A percentile compares a stretch with the other conserved stretches of the same genome.
Evolutionary conservation across 345 rosid genomes (phyloP).

Genomic region (Kernera saxatilis): DNA sequence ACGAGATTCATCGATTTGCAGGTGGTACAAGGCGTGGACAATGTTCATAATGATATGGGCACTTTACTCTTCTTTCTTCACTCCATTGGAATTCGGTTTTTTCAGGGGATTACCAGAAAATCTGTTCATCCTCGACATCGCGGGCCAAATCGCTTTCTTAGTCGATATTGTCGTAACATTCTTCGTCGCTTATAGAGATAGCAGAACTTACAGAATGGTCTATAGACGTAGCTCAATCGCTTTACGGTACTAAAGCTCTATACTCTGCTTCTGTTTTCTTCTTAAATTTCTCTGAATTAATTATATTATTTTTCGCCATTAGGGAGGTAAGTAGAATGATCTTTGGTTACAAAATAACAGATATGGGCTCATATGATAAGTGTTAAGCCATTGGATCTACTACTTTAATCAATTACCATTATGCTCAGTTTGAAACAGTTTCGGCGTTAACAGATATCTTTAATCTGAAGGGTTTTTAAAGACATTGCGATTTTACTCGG

Average conservation of each 20-base stretch:
- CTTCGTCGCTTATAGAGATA: slow-evolving; percentile 61
- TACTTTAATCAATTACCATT: too few relatives aligned
- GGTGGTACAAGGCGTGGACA: slow-evolving; percentile 65
- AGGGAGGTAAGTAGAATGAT: not conserved
- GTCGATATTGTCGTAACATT: slow-evolving; percentile 60
- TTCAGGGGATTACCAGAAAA: slow-evolving; percentile 73
- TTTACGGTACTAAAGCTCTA: slow-evolving; percentile 34
- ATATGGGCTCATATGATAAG: not conserved
- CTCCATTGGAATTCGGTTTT: slow-evolving; percentile 83
- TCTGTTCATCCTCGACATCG: slow-evolving; percentile 63
- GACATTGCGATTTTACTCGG: too few relatives aligned
- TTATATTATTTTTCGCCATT: too few relatives aligned
- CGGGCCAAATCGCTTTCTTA: slow-evolving; percentile 69
- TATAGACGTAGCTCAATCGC: slow-evolving; percentile 53
- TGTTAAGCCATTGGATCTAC: not conserved
- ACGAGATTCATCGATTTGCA: slow-evolving; percentile 13
- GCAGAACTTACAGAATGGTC: slow-evolving; percentile 49
- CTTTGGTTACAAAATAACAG: not conserved
- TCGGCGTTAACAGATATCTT: too few relatives aligned
- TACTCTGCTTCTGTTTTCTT: not conserved
- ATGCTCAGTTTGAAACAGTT: too few relatives aligned
- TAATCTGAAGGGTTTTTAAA: too few relatives aligned
- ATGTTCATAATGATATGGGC: slow-evolving; percentile 82
- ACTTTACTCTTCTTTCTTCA: slow-evolving; percentile 84
- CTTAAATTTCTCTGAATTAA: too few relatives aligned